phyloP scores from a whole-genome alignment of 2,329 filamentous ascomycete genomes.

The Zasmidium cellare region DNA sequence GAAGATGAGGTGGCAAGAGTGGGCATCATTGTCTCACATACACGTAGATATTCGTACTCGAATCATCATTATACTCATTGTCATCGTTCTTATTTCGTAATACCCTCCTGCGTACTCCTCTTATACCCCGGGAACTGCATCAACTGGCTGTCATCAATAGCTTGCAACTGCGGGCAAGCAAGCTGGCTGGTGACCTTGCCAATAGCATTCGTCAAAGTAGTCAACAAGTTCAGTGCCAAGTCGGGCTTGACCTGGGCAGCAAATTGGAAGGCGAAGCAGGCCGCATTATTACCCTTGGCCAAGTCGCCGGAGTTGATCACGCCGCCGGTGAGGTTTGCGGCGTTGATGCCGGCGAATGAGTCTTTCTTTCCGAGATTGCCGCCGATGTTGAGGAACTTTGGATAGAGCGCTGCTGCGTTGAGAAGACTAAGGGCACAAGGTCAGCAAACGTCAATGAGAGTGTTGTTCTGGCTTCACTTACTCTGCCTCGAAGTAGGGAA shows the following conservation, averaged over 20 bases:
- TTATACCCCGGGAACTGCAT: constrained; percentile 30
- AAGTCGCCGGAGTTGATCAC: constrained; percentile 39
- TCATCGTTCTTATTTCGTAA: not conserved
- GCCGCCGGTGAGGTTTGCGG: constrained; percentile 39
- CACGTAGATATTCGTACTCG: too few relatives aligned
- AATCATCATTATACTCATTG: not conserved
- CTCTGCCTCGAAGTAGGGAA: constrained; percentile 29
- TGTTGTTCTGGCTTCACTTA: too few relatives aligned
- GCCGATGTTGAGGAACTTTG: constrained; percentile 33
- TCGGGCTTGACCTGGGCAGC: constrained; percentile 37
- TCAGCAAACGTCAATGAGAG: constrained; percentile 14
- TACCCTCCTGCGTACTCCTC: constrained; percentile 7
- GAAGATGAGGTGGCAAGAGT: too few relatives aligned
- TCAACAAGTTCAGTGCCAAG: constrained; percentile 14
- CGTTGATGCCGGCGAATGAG: constrained; percentile 37
- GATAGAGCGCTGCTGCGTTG: constrained; percentile 23
- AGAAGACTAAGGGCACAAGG: too few relatives aligned
- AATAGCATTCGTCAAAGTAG: constrained; percentile 12
- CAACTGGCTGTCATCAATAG: constrained; percentile 29
- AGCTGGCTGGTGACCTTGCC: constrained; percentile 21
- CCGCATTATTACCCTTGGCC: constrained; percentile 45
- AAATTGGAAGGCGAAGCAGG: constrained; percentile 39
- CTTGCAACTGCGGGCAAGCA: constrained; percentile 28
- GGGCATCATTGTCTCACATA: too few relatives aligned
- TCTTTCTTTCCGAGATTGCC: constrained; percentile 38